Percentiles rank a stretch among this genome's conserved stretches.
Conservation (phyloP, 257 asterid genomes). For the Avicennia marina region DNA sequence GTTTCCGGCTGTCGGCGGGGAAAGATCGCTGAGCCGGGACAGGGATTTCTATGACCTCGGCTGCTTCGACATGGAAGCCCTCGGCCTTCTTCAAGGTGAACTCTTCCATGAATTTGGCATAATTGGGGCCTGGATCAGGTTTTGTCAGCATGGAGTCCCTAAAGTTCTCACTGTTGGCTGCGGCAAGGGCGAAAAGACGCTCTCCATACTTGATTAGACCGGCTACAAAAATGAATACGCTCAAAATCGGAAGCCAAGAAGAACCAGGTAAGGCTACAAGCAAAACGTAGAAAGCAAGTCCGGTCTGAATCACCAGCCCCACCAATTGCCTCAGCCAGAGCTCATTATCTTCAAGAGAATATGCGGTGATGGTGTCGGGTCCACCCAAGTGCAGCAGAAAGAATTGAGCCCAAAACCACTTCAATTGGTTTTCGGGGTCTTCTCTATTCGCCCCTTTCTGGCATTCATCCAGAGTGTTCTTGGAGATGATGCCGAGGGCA, state of each 20-base stretch:
- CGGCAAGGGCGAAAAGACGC: constrained; percentile 33
- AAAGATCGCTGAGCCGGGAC: constrained; percentile 17
- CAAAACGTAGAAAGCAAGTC: constrained; percentile 30
- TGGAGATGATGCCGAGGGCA: constrained; percentile 40
- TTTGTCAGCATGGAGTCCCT: constrained; percentile 35
- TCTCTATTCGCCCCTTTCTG: background rate
- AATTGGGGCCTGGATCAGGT: constrained; percentile 53
- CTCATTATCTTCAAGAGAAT: constrained; percentile 52
- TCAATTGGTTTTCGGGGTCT: constrained; percentile 17
- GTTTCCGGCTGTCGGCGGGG: background rate
- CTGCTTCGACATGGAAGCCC: constrained; percentile 33
- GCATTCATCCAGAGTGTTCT: constrained; percentile 29
- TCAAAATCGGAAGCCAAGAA: constrained; percentile 27
- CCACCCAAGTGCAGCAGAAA: constrained; percentile 53
- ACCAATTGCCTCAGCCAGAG: constrained; percentile 53
- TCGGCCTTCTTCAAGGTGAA: constrained; percentile 40
- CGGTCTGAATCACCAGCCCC: constrained; percentile 35
- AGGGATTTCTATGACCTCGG: constrained; percentile 32
- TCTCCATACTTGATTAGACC: constrained; percentile 43
- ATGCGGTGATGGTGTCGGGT: constrained; percentile 58
- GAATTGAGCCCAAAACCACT: constrained; percentile 54
- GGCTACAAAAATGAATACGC: constrained; percentile 18
- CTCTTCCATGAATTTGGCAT: constrained; percentile 53
- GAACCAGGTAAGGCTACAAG: constrained; percentile 33
- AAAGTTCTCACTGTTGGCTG: constrained; percentile 32